Evolutionary conservation across 2,329 filamentous ascomycete species (phyloP).

Genomic region (Phyllosticta citribraziliensis): DNA sequence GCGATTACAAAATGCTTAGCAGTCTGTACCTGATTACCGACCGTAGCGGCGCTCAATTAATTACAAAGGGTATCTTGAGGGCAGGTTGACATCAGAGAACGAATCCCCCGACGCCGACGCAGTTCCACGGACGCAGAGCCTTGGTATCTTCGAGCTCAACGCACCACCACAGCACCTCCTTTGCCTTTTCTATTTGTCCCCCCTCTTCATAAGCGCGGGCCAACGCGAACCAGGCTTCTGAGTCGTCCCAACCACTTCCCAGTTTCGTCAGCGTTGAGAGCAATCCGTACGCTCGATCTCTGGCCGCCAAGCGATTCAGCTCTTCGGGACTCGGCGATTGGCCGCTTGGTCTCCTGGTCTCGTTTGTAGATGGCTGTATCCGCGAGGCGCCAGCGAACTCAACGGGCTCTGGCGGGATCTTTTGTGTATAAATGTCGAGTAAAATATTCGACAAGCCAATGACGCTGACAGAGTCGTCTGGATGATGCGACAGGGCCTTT

Average conservation of each 20-base stretch:
- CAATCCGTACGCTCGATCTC: slow-evolving; percentile 79
- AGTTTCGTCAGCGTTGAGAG: slow-evolving; percentile 75
- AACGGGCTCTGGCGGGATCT: slow-evolving; percentile 47
- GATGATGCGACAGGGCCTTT: slow-evolving; percentile 65
- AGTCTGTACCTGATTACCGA: not conserved
- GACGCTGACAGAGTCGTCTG: slow-evolving; percentile 70
- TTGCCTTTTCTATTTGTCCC: slow-evolving; percentile 76
- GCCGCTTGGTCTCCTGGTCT: not conserved
- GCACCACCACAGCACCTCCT: slow-evolving; percentile 94
- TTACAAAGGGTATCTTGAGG: slow-evolving; percentile 11
- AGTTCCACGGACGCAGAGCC: slow-evolving; percentile 70
- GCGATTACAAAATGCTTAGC: slow-evolving; percentile 4
- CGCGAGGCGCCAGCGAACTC: not conserved
- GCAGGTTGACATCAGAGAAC: slow-evolving; percentile 2
- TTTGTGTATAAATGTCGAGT: slow-evolving; percentile 70
- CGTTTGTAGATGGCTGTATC: not conserved
- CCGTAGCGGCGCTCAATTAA: not conserved
- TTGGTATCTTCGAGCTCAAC: slow-evolving; percentile 84
- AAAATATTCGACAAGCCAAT: slow-evolving; percentile 77
- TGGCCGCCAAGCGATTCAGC: slow-evolving; percentile 74
- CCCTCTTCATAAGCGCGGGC: slow-evolving; percentile 81
- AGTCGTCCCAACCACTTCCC: slow-evolving; percentile 79
- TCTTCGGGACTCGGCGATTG: slow-evolving; percentile 47
- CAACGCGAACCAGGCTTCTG: slow-evolving; percentile 87
- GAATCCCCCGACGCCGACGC: slow-evolving; percentile 36